These are phyloP conservation scores for Vicia villosa DNA, from an alignment of 306 rosid species.

Conservation along the genomic window DNA sequence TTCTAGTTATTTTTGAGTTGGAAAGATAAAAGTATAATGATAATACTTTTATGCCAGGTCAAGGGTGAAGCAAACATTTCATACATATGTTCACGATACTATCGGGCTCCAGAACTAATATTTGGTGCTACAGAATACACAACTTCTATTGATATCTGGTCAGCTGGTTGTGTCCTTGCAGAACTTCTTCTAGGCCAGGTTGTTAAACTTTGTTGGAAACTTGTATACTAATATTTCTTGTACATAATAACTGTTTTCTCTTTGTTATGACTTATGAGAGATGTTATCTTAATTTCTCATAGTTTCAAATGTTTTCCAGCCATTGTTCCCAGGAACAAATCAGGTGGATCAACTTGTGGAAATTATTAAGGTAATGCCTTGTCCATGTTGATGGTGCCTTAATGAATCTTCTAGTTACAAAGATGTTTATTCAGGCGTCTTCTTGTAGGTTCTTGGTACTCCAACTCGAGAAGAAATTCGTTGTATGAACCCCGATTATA, in stretches of 20 bases:
- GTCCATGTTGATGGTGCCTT: conserved; percentile 33
- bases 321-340: conserved; percentile 93
- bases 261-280: conserved; percentile 7
- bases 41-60: conserved; percentile 53
- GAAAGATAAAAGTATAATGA: background rate
- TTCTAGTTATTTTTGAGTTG: conserved; percentile 27
- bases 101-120: conserved; percentile 98
- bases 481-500: conserved; percentile 93
- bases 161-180: conserved; percentile 99
- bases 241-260: conserved; percentile 10
- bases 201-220: conserved; percentile 29
- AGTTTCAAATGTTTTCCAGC: conserved; percentile 60
- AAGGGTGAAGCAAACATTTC: conserved; percentile 89
- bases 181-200: conserved; percentile 98
- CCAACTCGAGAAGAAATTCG: conserved; percentile 98
- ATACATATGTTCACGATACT: conserved; percentile 93
- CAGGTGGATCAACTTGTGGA: conserved; percentile 96
- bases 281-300: conserved; percentile 31
- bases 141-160: conserved; percentile 90
- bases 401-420: conserved; percentile 2
- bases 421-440: conserved; percentile 25
- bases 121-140: conserved; percentile 96
- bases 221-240: conserved; percentile 27
- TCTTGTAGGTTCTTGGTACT: conserved; percentile 88
- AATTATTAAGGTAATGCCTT: conserved; percentile 79